Conservation (phyloP, 306 rosid species). For the Acacia confusa region DNA sequence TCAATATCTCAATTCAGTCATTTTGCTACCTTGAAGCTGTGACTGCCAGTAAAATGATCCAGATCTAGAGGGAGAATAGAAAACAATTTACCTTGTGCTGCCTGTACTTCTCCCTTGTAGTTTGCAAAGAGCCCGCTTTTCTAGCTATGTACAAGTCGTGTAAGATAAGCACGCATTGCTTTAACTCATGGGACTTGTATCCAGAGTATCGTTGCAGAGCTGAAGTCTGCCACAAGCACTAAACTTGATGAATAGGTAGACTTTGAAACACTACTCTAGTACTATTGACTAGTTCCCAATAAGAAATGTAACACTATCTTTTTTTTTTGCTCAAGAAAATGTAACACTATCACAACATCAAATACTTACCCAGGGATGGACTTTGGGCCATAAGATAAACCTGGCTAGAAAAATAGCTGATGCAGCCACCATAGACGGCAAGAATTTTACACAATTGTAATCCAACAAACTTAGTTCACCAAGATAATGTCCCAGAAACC, state of each 20-base stretch:
- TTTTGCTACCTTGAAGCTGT: not conserved
- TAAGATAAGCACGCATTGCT: conserved; percentile 56
- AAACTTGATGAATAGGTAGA: conserved; percentile 16
- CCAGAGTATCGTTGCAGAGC: conserved; percentile 46
- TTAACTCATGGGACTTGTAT: conserved; percentile 53
- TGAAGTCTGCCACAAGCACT: conserved; percentile 41
- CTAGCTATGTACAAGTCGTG: conserved; percentile 70
- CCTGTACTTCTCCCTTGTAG: conserved; percentile 67
- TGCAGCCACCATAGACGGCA: conserved; percentile 84
- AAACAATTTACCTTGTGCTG: conserved; percentile 57
- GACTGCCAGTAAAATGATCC: not conserved
- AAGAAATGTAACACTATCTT: not conserved
- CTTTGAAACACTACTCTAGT: not conserved
- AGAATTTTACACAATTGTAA: conserved; percentile 53
- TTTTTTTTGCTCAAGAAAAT: no score
- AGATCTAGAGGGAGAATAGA: not conserved
- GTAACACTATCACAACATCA: not conserved
- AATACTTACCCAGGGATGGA: conserved; percentile 73
- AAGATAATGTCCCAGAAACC: conserved; percentile 60
- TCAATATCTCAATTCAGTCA: conserved; percentile 21
- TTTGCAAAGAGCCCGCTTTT: conserved; percentile 55
- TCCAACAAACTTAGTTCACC: conserved; percentile 88
- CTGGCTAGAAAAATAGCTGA: conserved; percentile 67
- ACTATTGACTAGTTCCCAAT: not conserved
- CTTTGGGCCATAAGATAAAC: conserved; percentile 53